Base-by-base conservation (phyloP, 257 asterid species). In the Ophiorrhiza pumila region DNA sequence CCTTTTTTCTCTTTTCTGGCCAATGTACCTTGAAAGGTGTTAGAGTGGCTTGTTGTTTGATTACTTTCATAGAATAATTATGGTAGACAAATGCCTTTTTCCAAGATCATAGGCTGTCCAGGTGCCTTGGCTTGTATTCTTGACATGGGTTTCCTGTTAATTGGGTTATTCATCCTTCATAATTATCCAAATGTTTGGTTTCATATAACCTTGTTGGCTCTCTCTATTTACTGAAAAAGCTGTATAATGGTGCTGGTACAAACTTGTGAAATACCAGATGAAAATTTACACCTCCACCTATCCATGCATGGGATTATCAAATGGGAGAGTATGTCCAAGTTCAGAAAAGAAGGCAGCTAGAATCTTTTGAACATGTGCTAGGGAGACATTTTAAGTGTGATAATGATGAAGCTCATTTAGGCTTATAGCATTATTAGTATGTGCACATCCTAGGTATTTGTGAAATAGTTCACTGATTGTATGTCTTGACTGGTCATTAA, bases 401-500 rank as follows among this genome's bases (percentile, higher is more conserved):
- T 73, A 68, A 78, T 68, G 69, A 60, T 62, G 69, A 69, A 43
- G 62, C 58, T 74, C 23, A 50, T 78, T n/a, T 14, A 71, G 66
- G 70, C 32, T 25, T 65, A 27, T n/a, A n/a, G n/a, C n/a, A n/a
- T 53, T 17, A 64, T 34, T 68, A 20, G 22, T 41, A 46, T 72
- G 27, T 39, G 29, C 25, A 71, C 31, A 43, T n/a, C 71, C 59
- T 75, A 13, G 52, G 45, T 52, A 53, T 65, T 35, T 55, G 62
- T 55, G 23, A 23, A 50, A 43, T 62, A 71, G 32, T 68, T 42
- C 67, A 76, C 42, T 49, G 20, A 62, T 25, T 60, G 47, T 32
- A 31, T 64, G 55, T 66, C 18, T 76, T 68, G 45, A 65, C 55
- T 62, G 78, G 80, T 75, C 75, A 73, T 77, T 81, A 23, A 50